Percentiles rank a stretch among this genome's conserved stretches.
phyloP scores from a whole-genome alignment of 768 basidiomycete species.

The Suillus tomentosus region DNA sequence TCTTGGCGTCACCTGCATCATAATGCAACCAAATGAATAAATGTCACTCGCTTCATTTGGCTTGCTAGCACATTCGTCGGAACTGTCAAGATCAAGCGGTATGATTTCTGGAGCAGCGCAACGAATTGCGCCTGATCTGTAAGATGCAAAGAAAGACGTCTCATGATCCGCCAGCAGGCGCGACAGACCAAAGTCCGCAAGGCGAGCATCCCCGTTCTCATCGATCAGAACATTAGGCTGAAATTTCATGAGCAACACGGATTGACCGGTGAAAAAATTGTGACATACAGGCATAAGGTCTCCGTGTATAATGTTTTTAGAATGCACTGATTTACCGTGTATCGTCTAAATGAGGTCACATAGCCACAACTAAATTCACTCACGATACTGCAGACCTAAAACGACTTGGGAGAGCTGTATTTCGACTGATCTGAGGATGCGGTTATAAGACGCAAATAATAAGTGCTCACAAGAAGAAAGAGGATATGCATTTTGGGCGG shows the following conservation, averaged over 20 bases:
- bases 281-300: constrained; percentile 2
- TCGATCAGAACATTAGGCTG: constrained; percentile 7
- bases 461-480: constrained; percentile 20
- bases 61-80: neutral
- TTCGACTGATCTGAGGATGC: neutral
- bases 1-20: constrained; percentile 4
- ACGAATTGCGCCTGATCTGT: neutral
- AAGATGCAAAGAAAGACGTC: neutral
- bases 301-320: neutral
- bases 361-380: neutral
- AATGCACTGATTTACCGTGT: constrained; percentile 3
- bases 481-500: constrained; percentile 9
- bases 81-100: neutral
- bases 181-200: constrained; percentile 6
- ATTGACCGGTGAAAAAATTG: neutral
- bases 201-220: neutral
- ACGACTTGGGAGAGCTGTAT: constrained; percentile 9
- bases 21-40: constrained; percentile 11
- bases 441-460: neutral
- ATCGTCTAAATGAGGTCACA: neutral
- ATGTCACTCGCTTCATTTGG: constrained; percentile 3
- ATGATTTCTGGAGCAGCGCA: constrained; percentile 7
- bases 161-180: neutral
- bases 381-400: constrained; percentile 11
- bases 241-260: neutral